Evolutionary conservation across 164 flowering plant genomes (phyloP).

Genomic region (Sedum album): DNA sequence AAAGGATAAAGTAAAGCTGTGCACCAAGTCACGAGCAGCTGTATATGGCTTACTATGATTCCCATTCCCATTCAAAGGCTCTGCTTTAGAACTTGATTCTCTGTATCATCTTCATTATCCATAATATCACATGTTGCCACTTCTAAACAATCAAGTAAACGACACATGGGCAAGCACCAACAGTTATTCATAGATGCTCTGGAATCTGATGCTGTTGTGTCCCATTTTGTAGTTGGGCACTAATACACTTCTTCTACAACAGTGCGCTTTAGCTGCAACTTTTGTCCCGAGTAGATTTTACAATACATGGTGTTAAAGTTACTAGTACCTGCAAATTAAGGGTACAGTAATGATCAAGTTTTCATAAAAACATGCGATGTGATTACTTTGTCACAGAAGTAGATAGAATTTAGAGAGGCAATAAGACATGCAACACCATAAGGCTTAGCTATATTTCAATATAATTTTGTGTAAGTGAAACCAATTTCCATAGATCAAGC

Average conservation of each 20-base stretch:
- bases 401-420: neutral
- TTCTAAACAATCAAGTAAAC: conserved; percentile 1
- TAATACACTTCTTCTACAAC: neutral
- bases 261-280: neutral
- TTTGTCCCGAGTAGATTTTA: neutral
- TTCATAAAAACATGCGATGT: neutral
- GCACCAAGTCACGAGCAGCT: neutral
- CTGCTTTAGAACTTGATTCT: neutral
- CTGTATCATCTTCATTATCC: neutral
- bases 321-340: neutral
- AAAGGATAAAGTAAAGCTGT: neutral
- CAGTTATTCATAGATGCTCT: neutral
- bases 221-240: neutral
- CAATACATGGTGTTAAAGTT: neutral
- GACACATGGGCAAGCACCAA: neutral
- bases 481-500: too few species aligned
- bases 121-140: conserved; percentile 1
- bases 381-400: neutral
- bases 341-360: neutral
- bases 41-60: neutral
- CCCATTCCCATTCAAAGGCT: neutral
- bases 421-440: too few species aligned
- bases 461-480: too few species aligned
- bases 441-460: too few species aligned
- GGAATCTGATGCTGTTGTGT: neutral